Percentiles rank a stretch among this genome's conserved stretches.
Conservation (phyloP, 176 grass and related monocot species). For the Oropetium thomaeum region DNA sequence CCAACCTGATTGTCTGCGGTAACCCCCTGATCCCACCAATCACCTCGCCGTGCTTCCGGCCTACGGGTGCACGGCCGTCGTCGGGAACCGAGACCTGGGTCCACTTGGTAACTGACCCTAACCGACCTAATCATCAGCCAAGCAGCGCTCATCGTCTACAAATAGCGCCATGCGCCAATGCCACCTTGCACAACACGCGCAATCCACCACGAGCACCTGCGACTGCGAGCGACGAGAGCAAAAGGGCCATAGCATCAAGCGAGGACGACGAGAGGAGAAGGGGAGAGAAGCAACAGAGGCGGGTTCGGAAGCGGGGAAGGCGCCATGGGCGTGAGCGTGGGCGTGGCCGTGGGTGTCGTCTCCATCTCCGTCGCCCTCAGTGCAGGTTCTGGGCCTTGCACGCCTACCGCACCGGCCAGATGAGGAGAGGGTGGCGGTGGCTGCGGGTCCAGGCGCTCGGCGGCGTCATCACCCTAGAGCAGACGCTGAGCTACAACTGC, state of each 20-base stretch:
- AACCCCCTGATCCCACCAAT: not conserved
- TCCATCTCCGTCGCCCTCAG: not conserved
- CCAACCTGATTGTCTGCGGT: not conserved
- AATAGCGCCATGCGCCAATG: not conserved
- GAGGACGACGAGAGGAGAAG: not conserved
- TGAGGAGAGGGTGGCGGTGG: not conserved
- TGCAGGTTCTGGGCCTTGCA: not conserved
- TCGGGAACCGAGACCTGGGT: not conserved
- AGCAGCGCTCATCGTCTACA: not conserved
- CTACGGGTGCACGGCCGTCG: not conserved
- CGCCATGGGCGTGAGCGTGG: not conserved
- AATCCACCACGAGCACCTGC: not conserved
- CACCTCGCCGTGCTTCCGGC: not conserved
- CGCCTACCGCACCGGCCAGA: not conserved
- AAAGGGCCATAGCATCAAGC: not conserved
- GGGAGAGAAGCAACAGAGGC: not conserved
- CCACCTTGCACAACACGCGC: not conserved
- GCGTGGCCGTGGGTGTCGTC: not conserved
- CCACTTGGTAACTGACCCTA: not conserved
- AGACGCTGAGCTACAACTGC: not conserved
- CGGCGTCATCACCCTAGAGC: constrained; percentile 7
- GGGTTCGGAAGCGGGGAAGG: not conserved
- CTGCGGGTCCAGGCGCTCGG: not conserved
- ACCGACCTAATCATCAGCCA: not conserved
- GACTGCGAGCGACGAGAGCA: constrained; percentile 6